Evolutionary conservation across 129 eudicot species (phyloP), one percentile per base, ranked within the genome.

Genomic region (Lonicera japonica): DNA sequence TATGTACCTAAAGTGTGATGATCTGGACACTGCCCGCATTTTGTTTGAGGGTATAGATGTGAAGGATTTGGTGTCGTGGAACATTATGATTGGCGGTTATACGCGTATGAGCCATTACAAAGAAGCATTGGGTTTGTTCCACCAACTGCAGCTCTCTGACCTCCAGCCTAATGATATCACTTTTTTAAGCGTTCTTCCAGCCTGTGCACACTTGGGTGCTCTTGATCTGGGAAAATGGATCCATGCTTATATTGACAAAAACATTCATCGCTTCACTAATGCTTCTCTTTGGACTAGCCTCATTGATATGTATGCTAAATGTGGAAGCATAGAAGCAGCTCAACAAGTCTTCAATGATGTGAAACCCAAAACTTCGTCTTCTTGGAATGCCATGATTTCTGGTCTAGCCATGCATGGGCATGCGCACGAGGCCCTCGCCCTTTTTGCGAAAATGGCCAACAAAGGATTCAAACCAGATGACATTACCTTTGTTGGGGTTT

Each of bases 151-250:
- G 76, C 56, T 60, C 29, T 57, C 60, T 8, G 45, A 69, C 51
- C 67, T 68, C 39, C 63, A 69, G 63, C 87, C 80, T 25, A 82
- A 77, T 64, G 78, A 77, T 51, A 66, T 77, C 16, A 82, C 87
- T 21, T 74, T 82, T 62, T 36, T 82, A 11, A 68, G 47, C 15
- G 47, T 77, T 22, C 73, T 82, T 54, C 80, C 80, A 13, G 83
- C 83, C 55, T 82, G 87, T 70, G 83, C 87, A 15, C 77, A 82
- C 63, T 48, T 77, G 25, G 87, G 87, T 18, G 80, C 87, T 39
- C 83, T 81, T 21, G 83, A 77, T 69, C 69, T 76, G 56, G 87
- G 87, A 8, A 81, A 73, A 60, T 77, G 87, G 87, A 81, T 81
- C 50, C 87, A 81, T 71, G 73, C 66, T 59, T 81, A 81, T 54